Evolutionary conservation across 1,284 basidiomycete species (phyloP).

Genomic region (Cutaneotrichosporon spelunceum): DNA sequence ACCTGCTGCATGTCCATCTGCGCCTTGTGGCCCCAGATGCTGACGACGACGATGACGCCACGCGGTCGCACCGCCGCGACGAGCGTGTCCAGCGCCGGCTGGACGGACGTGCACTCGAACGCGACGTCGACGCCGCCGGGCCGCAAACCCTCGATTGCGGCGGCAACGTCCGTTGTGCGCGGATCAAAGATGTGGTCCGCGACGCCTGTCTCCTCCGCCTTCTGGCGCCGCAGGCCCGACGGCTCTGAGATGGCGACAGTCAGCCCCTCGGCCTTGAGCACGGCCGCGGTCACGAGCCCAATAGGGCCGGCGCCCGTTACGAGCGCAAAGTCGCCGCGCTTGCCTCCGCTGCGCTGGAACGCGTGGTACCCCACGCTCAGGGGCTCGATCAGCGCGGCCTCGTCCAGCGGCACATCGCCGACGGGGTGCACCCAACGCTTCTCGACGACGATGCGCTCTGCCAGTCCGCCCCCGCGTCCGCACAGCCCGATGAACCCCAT

Average conservation of each 20-base stretch:
- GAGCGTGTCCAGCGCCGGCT: slow-evolving; percentile 22
- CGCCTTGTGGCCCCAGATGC: slow-evolving; percentile 20
- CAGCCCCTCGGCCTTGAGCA: slow-evolving; percentile 24
- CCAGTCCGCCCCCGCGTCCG: slow-evolving; percentile 22
- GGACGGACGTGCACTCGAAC: slow-evolving; percentile 24
- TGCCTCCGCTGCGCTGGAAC: slow-evolving; percentile 15
- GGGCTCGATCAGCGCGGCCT: slow-evolving; percentile 25
- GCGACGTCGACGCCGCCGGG: slow-evolving; percentile 21
- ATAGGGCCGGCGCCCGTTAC: slow-evolving; percentile 22
- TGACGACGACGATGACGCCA: slow-evolving; percentile 19
- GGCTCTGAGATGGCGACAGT: slow-evolving; percentile 20
- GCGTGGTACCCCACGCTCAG: slow-evolving; percentile 23
- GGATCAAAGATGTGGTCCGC: slow-evolving; percentile 20
- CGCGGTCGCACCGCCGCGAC: slow-evolving; percentile 16
- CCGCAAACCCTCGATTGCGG: slow-evolving; percentile 3
- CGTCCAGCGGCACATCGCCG: slow-evolving; percentile 21
- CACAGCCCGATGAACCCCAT: slow-evolving; percentile 25
- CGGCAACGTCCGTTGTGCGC: slow-evolving; percentile 14
- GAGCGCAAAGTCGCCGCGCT: slow-evolving; percentile 22
- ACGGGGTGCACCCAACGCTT: slow-evolving; percentile 25
- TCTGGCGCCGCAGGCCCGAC: slow-evolving; percentile 11
- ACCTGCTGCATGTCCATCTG: slow-evolving; percentile 18
- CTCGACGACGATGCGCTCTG: slow-evolving; percentile 21
- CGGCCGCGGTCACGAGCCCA: slow-evolving; percentile 21
- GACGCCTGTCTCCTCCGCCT: slow-evolving; percentile 19